Evolutionary conservation across 2,329 filamentous ascomycete genomes (phyloP).

Genomic region (Trichoderma asperellum): DNA sequence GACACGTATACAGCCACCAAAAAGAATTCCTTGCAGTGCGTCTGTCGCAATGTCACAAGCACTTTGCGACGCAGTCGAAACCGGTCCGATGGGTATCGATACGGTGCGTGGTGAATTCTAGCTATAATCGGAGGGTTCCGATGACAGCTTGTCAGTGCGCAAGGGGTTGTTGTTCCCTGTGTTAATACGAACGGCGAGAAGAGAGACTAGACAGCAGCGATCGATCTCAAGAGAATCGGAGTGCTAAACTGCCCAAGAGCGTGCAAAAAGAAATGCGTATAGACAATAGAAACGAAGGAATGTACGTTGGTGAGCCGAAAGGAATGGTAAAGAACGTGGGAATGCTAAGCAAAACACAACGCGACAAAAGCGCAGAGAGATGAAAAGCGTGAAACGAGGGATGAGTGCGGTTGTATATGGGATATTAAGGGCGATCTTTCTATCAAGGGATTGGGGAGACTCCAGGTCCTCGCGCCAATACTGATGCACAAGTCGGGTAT

Average conservation of each 20-base stretch:
- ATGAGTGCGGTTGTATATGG: slow-evolving; percentile 5
- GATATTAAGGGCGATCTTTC: slow-evolving; percentile 22
- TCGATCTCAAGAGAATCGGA: not conserved
- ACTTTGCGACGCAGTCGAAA: slow-evolving; percentile 13
- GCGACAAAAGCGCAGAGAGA: slow-evolving; percentile 19
- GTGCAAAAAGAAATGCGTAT: slow-evolving; percentile 25
- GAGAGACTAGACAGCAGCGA: not conserved
- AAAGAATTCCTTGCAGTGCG: slow-evolving; percentile 15
- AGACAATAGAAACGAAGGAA: slow-evolving; percentile 27
- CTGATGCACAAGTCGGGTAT: slow-evolving; percentile 5
- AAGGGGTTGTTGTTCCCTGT: not conserved
- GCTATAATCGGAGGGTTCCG: not conserved
- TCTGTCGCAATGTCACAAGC: slow-evolving; percentile 3
- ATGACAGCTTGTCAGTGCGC: slow-evolving; percentile 7
- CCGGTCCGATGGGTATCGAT: slow-evolving; percentile 22
- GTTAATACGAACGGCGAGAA: not conserved
- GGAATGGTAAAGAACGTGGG: slow-evolving; percentile 30
- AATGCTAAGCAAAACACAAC: slow-evolving; percentile 22
- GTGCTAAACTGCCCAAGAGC: not conserved
- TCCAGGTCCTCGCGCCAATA: slow-evolving; percentile 17
- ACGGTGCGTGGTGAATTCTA: not conserved
- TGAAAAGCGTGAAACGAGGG: slow-evolving; percentile 16
- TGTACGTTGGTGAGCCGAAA: slow-evolving; percentile 27
- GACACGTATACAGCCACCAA: slow-evolving; percentile 21
- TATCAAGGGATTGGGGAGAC: slow-evolving; percentile 24